These are phyloP conservation scores for Triglochin maritima DNA, from an alignment of 106 monocot genomes.

Conservation along the genomic window DNA sequence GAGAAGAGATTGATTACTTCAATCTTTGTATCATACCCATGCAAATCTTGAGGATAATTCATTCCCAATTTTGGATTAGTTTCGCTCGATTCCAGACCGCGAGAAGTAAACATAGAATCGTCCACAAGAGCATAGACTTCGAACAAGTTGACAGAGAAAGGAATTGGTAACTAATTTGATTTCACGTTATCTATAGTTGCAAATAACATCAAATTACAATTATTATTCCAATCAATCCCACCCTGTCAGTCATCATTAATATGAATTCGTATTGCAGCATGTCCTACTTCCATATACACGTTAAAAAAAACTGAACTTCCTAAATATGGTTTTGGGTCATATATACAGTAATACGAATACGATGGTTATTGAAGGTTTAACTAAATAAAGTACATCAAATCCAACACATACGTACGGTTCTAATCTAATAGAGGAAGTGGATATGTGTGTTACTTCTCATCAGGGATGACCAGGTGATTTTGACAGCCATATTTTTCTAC, in stretches of 20 bases:
- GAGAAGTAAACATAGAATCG: constrained; percentile 44
- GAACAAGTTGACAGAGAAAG: constrained; percentile 69
- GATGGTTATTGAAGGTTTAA: too few relatives aligned
- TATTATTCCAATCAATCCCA: too few relatives aligned
- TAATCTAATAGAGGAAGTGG: too few relatives aligned
- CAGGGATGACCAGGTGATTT: constrained; percentile 83
- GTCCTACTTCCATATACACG: not conserved
- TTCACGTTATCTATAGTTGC: too few relatives aligned
- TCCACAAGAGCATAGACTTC: constrained; percentile 48
- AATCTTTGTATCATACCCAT: constrained; percentile 17
- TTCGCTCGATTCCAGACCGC: constrained; percentile 46
- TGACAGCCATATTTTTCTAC: constrained; percentile 49
- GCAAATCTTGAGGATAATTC: constrained; percentile 18
- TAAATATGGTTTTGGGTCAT: not conserved
- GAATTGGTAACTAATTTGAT: too few relatives aligned
- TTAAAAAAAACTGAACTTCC: not conserved
- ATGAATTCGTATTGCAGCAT: not conserved
- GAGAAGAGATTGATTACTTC: constrained; percentile 6
- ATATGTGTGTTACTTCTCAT: too few relatives aligned
- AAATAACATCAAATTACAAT: too few relatives aligned
- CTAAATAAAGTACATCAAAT: too few relatives aligned
- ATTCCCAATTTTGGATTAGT: constrained; percentile 56
- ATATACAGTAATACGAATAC: too few relatives aligned
- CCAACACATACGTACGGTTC: too few relatives aligned
- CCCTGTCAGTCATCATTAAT: too few relatives aligned